Percentiles rank a stretch among this genome's conserved stretches.
Conservation (phyloP, 495 filamentous ascomycete species). For the Rhizodiscina lignyota region DNA sequence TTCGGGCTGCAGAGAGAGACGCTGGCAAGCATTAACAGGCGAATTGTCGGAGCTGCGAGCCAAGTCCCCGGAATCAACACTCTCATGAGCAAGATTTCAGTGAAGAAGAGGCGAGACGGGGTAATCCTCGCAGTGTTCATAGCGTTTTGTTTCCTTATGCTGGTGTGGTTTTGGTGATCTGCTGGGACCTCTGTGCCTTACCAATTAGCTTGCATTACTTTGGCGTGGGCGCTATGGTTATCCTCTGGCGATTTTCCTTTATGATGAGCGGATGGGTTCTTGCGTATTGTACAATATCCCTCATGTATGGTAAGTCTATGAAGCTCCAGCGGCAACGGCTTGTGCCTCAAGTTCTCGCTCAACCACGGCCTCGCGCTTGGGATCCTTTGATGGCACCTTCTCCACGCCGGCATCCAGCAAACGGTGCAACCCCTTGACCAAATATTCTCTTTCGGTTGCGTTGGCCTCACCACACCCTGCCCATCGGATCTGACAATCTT, state of each 20-base stretch:
- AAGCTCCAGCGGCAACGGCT: constrained; percentile 6
- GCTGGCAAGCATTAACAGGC: constrained; percentile 66
- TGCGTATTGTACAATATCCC: not conserved
- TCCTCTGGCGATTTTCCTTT: no score
- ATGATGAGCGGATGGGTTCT: not conserved
- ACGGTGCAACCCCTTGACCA: constrained; percentile 52
- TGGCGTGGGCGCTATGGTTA: not conserved
- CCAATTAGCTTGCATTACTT: not conserved
- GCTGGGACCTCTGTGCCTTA: no score
- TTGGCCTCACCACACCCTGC: constrained; percentile 71
- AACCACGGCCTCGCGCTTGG: constrained; percentile 3
- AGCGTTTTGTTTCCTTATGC: constrained; percentile 73
- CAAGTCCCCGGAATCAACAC: constrained; percentile 87
- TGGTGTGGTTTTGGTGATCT: constrained; percentile 60
- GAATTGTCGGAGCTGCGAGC: constrained; percentile 75
- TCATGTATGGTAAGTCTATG: not conserved
- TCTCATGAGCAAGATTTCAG: constrained; percentile 83
- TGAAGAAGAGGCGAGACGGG: constrained; percentile 88
- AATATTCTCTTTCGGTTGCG: constrained; percentile 46
- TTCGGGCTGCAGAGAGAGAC: constrained; percentile 79
- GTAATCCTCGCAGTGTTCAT: constrained; percentile 85
- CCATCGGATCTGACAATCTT: constrained; percentile 81
- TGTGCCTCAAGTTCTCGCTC: constrained; percentile 7
- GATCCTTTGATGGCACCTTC: constrained; percentile 1
- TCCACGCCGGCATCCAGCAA: constrained; percentile 31